A percentile compares a stretch with the other conserved stretches of the same genome.
Evolutionary conservation across 257 asterid genomes (phyloP).

Genomic region (Solanum okadae): DNA sequence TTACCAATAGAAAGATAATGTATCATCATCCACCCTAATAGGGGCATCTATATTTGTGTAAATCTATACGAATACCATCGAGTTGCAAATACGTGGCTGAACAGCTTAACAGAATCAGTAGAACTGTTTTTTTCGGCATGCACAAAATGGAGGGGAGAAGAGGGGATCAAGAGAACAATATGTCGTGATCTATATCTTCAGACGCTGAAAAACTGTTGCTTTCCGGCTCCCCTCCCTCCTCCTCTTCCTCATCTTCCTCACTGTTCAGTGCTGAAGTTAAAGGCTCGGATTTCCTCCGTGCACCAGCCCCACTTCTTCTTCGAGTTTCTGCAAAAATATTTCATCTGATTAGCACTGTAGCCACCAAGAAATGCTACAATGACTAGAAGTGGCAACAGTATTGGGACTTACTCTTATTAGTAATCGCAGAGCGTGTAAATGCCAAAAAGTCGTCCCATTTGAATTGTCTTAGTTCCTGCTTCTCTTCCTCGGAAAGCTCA

Average conservation of each 20-base stretch:
- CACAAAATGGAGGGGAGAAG: background rate
- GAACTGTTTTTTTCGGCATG: background rate
- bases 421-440: conserved; percentile 73
- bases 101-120: conserved; percentile 2
- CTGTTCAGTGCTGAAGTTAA: conserved; percentile 3
- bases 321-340: conserved; percentile 38
- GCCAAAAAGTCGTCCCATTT: conserved; percentile 82
- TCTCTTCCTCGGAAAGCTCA: conserved; percentile 75
- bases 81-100: background rate
- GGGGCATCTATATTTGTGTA: conserved; percentile 20
- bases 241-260: conserved; percentile 49
- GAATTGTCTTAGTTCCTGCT: conserved; percentile 56
- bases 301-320: conserved; percentile 32
- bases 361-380: background rate
- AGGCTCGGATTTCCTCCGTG: conserved; percentile 27
- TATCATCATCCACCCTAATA: conserved; percentile 15
- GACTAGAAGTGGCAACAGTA: background rate
- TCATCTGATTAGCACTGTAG: background rate
- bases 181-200: conserved; percentile 37
- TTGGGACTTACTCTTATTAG: conserved; percentile 50
- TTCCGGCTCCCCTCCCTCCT: conserved; percentile 12
- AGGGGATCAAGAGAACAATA: conserved; percentile 21
- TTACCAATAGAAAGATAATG: background rate
- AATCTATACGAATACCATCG: background rate
- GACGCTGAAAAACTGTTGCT: conserved; percentile 40